A percentile compares a stretch with the other conserved stretches of the same genome.
phyloP scores from a whole-genome alignment of 345 rosid species.

The Pistacia atlantica region DNA sequence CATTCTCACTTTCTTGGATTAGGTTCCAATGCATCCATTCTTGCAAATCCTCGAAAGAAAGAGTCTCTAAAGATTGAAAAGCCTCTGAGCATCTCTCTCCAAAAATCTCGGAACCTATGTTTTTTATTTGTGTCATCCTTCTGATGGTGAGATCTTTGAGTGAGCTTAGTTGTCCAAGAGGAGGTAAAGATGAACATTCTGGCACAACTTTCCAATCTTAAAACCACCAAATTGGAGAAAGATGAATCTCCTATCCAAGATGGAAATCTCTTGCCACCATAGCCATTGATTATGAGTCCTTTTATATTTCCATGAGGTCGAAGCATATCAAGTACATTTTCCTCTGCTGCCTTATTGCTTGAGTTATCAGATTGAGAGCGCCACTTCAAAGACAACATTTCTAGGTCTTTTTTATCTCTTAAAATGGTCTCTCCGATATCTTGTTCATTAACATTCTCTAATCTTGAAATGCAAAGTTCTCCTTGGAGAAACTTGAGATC shows the following conservation, averaged over 20 bases:
- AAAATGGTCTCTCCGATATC: not conserved
- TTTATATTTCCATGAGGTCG: not conserved
- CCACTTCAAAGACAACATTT: not conserved
- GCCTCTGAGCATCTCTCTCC: not conserved
- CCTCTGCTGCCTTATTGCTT: not conserved
- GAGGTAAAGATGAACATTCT: not conserved
- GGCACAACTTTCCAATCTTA: not conserved
- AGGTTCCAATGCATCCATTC: not conserved
- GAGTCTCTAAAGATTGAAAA: not conserved
- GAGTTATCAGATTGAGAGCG: too few species aligned
- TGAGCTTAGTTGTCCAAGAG: not conserved
- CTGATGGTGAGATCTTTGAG: slow-evolving; percentile 7
- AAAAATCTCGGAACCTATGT: not conserved
- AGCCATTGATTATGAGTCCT: not conserved
- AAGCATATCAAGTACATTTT: not conserved
- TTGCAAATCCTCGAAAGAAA: not conserved
- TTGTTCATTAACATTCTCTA: not conserved
- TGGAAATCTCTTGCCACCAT: not conserved
- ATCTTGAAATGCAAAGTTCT: not conserved
- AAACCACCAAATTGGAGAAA: not conserved
- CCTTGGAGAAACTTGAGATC: not conserved
- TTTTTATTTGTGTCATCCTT: not conserved
- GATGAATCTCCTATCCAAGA: slow-evolving; percentile 4
- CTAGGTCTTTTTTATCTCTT: not conserved
- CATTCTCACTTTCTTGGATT: not conserved